Evolutionary conservation across 495 filamentous ascomycete species (phyloP).

Genomic region (Lasiosphaeriaceae sp.): DNA sequence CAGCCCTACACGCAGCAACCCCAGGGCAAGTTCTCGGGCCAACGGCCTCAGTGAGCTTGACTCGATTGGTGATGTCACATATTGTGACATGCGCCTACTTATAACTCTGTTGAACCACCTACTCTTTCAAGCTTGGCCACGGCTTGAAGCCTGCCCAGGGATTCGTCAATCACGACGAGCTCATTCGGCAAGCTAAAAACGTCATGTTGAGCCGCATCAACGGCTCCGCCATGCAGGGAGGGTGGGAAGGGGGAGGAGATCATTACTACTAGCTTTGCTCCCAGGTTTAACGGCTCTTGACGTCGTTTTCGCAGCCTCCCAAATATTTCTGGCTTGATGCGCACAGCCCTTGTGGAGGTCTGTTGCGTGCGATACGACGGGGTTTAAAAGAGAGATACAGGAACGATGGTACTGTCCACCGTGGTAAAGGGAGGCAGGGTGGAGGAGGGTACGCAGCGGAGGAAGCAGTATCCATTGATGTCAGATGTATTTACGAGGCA

Average conservation of each 20-base stretch:
- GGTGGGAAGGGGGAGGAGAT: slow-evolving; percentile 8
- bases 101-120: slow-evolving; percentile 6
- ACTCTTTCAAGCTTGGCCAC: slow-evolving; percentile 8
- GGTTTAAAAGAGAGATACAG: background rate
- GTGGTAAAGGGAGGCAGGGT: slow-evolving; percentile 1
- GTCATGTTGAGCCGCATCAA: background rate
- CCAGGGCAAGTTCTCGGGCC: slow-evolving; percentile 58
- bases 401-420: background rate
- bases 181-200: background rate
- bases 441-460: background rate
- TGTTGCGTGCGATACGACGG: slow-evolving; percentile 5
- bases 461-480: slow-evolving; percentile 9
- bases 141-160: slow-evolving; percentile 3
- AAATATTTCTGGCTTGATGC: background rate
- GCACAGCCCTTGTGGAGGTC: background rate
- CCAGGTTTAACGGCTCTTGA: slow-evolving; percentile 6
- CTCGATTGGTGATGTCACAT: background rate
- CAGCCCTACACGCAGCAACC: slow-evolving; percentile 65
- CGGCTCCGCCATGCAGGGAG: slow-evolving; percentile 13
- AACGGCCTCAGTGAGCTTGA: slow-evolving; percentile 27
- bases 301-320: background rate
- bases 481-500: slow-evolving; percentile 12
- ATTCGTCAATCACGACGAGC: background rate
- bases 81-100: background rate
- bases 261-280: slow-evolving; percentile 16